phyloP scores from a whole-genome alignment of 305 asterid species.

The Petunia hybrid region DNA sequence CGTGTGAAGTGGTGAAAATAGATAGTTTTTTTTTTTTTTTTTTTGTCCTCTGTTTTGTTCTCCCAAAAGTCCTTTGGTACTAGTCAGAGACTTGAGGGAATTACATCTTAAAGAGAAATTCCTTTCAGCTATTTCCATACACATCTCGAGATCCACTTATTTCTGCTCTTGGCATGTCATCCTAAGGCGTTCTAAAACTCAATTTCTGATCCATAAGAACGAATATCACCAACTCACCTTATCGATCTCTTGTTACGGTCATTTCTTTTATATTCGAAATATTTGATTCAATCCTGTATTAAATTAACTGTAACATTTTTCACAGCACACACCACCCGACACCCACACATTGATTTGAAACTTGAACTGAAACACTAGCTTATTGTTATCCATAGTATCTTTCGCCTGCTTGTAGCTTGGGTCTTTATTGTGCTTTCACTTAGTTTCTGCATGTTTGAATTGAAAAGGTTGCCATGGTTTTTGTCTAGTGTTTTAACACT shows the following conservation, averaged over 20 bases:
- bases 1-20: background rate
- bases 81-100: background rate
- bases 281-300: constrained; percentile 19
- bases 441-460: constrained; percentile 11
- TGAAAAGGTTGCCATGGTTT: background rate
- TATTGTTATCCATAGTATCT: background rate
- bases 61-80: background rate
- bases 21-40: constrained; percentile 4
- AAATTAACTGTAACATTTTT: constrained; percentile 22
- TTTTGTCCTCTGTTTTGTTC: background rate
- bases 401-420: constrained; percentile 5
- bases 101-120: constrained; percentile 1
- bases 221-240: constrained; percentile 17
- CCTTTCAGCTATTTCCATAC: background rate
- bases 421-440: constrained; percentile 8
- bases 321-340: background rate
- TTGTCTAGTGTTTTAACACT: constrained; percentile 7
- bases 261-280: background rate
- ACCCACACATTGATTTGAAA: constrained; percentile 9
- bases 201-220: background rate
- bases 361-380: constrained; percentile 16
- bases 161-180: constrained; percentile 13
- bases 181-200: background rate
- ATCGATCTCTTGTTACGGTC: background rate
- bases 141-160: constrained; percentile 1